Evolutionary conservation across 805 yeast species (phyloP), one percentile per base, ranked within the genome.

Genomic region (Candida ovalis): DNA sequence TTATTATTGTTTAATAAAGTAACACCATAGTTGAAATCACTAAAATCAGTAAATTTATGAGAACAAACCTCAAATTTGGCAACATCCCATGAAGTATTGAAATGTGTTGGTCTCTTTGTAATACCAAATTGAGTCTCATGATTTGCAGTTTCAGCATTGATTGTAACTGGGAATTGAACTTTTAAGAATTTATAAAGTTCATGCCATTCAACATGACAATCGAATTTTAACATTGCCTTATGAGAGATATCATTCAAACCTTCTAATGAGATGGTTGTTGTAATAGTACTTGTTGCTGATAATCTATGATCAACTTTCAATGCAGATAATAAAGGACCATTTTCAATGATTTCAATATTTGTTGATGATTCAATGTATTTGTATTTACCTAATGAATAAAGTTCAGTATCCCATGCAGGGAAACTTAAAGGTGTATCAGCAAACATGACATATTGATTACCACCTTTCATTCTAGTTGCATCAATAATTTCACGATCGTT

Each of bases 331-430:
- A 85, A 70, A 13, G 86, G 81, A 28, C 85, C 83, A 37, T 68
- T 65, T 43, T 74, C 75, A 32, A 71, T 56, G 12, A 75, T 65
- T 35, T 69, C 63, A 6, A 76, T 68, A 23, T 67, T 67, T 17
- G 71, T 68, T 0, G 74, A 55, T 0, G 70, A 68, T 24, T 64
- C 67, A 13, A 84, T 64, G 54, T 81, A 80, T 46, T 71, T 71
- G 61, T 77, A 81, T 60, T 85, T 89, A 58, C 85, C 88, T 48
- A 88, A 76, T 0, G 96, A 87, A 62, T 80, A 94, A 49, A 90
- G 75, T 63, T 92, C 99, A 0, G 98, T 92, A 64, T 92, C 99
- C 99, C 99, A 92, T 1, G 98, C 98, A 40, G 89, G 96, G 82
- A 83, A 92, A 48, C 77, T 84, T 60, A 88, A 72, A 9, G 99